A percentile compares a stretch with the other conserved stretches of the same genome.
Conservation (phyloP, 768 basidiomycete genomes). For the Asterophora lycoperdoides region DNA sequence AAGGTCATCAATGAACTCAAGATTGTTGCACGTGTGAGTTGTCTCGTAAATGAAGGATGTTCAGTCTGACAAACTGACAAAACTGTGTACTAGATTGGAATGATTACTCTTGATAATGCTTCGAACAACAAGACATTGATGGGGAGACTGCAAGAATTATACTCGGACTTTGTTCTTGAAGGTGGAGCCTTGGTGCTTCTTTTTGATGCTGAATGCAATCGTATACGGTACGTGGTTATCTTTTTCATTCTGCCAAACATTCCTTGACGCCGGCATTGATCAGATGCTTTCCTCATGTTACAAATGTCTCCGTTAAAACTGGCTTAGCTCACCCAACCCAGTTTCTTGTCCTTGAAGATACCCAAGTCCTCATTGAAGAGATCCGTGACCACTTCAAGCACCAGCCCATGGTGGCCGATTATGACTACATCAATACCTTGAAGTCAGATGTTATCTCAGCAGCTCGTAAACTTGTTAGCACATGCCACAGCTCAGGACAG, state of each 20-base stretch:
- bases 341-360: background rate
- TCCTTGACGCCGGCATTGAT: background rate
- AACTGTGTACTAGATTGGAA: constrained; percentile 14
- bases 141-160: background rate
- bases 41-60: background rate
- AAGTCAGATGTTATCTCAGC: constrained; percentile 3
- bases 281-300: constrained; percentile 20
- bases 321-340: background rate
- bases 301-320: constrained; percentile 15
- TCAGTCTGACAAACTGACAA: background rate
- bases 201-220: constrained; percentile 2
- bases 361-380: background rate
- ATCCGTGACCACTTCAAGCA: background rate
- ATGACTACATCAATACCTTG: background rate
- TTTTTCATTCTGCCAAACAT: background rate
- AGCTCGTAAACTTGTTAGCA: constrained; percentile 8
- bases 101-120: constrained; percentile 26
- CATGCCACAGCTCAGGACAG: constrained; percentile 13
- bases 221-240: background rate
- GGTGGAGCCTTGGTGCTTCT: background rate
- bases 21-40: constrained; percentile 3
- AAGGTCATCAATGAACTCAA: constrained; percentile 7
- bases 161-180: background rate
- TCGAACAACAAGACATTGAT: constrained; percentile 13
- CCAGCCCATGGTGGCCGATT: background rate